Conservation (phyloP, 345 rosid species). For the Gossypium bickii region DNA sequence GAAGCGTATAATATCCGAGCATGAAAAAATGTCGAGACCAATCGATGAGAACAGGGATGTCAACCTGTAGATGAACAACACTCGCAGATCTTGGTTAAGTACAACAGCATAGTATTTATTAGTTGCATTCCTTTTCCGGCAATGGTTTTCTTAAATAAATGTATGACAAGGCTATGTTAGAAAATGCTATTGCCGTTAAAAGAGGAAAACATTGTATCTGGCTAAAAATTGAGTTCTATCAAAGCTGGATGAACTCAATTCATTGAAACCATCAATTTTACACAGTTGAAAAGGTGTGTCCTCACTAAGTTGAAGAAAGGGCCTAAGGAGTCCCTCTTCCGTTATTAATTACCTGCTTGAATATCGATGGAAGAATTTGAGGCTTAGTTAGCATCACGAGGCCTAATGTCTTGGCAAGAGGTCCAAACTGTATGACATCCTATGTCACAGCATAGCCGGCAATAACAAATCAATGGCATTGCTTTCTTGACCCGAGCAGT, state of each 20-base stretch:
- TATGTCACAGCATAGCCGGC: slow-evolving; percentile 26
- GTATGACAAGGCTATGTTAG: too few species aligned
- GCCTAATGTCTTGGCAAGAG: slow-evolving; percentile 87
- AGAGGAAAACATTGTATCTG: not conserved
- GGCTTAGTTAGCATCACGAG: slow-evolving; percentile 87
- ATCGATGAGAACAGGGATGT: slow-evolving; percentile 65
- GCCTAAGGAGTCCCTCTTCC: too few species aligned
- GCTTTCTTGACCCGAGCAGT: not conserved
- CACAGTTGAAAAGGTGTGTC: not conserved
- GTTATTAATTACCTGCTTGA: slow-evolving; percentile 57
- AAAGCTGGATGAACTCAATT: not conserved
- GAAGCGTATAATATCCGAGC: slow-evolving; percentile 80
- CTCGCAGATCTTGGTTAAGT: not conserved
- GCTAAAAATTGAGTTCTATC: not conserved
- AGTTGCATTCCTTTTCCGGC: too few species aligned
- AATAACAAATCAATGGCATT: slow-evolving; percentile 1
- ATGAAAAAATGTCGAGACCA: slow-evolving; percentile 85
- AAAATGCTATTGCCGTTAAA: not conserved
- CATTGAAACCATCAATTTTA: not conserved
- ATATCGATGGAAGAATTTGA: slow-evolving; percentile 73
- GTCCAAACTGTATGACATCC: slow-evolving; percentile 84
- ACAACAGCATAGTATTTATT: not conserved
- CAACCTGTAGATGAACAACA: slow-evolving; percentile 50
- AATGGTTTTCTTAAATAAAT: too few species aligned
- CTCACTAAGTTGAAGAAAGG: not conserved